phyloP scores from a whole-genome alignment of 2,329 filamentous ascomycete genomes.

The Trichoderma aggressivum region DNA sequence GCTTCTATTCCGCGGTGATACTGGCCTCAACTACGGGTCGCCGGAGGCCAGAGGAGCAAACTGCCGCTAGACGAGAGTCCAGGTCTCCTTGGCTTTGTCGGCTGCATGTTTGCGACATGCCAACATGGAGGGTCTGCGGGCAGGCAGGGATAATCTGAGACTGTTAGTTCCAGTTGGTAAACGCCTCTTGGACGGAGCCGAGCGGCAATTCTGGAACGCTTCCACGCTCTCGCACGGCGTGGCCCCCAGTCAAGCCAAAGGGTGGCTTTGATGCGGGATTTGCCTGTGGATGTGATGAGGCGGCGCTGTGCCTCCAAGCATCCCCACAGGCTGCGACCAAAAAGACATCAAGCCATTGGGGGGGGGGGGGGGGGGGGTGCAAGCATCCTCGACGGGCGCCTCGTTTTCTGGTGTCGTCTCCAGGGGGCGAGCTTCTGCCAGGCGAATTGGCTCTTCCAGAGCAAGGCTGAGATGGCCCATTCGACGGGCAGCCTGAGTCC shows the following conservation, averaged over 20 bases:
- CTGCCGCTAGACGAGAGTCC: background rate
- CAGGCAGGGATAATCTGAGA: background rate
- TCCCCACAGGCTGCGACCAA: background rate
- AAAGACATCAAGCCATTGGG: background rate
- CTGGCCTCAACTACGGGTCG: background rate
- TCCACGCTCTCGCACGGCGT: background rate
- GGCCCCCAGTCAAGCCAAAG: background rate
- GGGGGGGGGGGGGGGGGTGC: too few relatives aligned
- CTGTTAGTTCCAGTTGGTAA: background rate
- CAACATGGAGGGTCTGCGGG: background rate
- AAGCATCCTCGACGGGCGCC: background rate
- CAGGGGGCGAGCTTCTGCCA: background rate
- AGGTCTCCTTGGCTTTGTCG: background rate
- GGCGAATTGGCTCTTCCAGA: background rate
- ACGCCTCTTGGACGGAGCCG: background rate
- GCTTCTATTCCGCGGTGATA: background rate
- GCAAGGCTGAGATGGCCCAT: background rate
- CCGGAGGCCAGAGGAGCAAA: conserved; percentile 1
- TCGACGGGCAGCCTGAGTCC: background rate
- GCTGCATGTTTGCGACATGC: conserved; percentile 7
- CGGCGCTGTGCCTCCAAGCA: background rate
- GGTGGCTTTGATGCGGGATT: background rate
- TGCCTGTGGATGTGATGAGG: background rate
- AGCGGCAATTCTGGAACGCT: conserved; percentile 16
- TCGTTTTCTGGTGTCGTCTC: background rate